Base-by-base conservation (phyloP, 495 filamentous ascomycete species). In the Aspergillus leporis region DNA sequence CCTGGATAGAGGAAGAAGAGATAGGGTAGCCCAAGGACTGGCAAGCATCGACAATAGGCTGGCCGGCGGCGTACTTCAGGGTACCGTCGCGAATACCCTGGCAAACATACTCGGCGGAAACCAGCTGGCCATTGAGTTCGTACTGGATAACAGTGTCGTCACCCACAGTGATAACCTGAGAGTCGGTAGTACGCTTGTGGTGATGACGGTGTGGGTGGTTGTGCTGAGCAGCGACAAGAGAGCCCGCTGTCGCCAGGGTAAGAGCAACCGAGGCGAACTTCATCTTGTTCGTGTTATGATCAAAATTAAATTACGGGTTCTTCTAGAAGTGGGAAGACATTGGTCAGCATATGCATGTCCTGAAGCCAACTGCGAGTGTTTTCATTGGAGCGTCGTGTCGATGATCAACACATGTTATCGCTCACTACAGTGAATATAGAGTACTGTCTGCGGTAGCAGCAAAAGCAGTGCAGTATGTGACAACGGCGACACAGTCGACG, bases 111-210 rank as follows among this genome's bases (percentile, higher is more conserved):
- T 76, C 68, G 38, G 73, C 66, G 47, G 71, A 69, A 60, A 92
- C 76, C 23, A 65, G 45, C 62, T 85, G 52, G 56, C 82, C 83
- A 52, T 87, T 78, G 38, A 89, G 69, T 61, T 85, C 75, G 65
- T 87, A 91, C 53, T 81, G 77, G 53, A 81, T 77, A 16, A 84
- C 79, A 41, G 81, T 84, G 32, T 85, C 71, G n/a, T 75, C 84
- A 43, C 73, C 70, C 43, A 78, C 70, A n/a, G 70, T 70, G 53
- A 78, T 66, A 40, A 72, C 65, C 28, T 76, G 68, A 19, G 70
- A 63, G 38, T 67, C 68, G 34, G 62, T 65, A 46, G 59, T 65
- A 58, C 77, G 73, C 69, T 75, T 69, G 64, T 70, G 63, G 46
- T 70, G 72, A 60, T 75, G 70, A 51, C 65, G 74, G 67, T 79